Evolutionary conservation across 768 basidiomycete species (phyloP).

Genomic region (button mushroom (Agaricus bisporus)): DNA sequence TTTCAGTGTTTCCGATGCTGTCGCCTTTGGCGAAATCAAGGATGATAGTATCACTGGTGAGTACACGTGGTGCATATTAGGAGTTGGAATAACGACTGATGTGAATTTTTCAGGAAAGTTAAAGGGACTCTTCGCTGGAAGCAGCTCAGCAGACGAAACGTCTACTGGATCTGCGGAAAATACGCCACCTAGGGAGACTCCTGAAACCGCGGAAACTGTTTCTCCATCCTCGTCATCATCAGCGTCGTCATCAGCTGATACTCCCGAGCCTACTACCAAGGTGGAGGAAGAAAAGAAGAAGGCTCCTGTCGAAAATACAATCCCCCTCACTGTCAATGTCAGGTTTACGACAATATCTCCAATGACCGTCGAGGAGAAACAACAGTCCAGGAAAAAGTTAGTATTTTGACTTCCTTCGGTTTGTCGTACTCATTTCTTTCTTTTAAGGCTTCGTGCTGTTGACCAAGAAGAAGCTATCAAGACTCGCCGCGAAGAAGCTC

Average conservation of each 20-base stretch:
- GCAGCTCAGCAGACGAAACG: conserved; percentile 34
- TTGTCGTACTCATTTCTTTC: background rate
- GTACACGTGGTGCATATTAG: conserved; percentile 14
- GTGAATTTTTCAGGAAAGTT: conserved; percentile 50
- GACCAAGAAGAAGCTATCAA: conserved; percentile 75
- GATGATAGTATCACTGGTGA: conserved; percentile 71
- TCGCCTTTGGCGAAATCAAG: conserved; percentile 77
- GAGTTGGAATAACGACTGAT: background rate
- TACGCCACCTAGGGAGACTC: conserved; percentile 34
- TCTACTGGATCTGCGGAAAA: conserved; percentile 36
- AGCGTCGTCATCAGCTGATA: conserved; percentile 21
- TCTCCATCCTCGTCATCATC: conserved; percentile 27
- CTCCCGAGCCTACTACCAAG: conserved; percentile 34
- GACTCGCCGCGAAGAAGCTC: conserved; percentile 78
- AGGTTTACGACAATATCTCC: conserved; percentile 65
- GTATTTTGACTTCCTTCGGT: conserved; percentile 15
- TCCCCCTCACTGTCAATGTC: conserved; percentile 58
- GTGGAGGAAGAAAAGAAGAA: conserved; percentile 31
- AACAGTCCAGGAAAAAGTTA: conserved; percentile 64
- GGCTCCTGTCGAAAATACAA: conserved; percentile 50
- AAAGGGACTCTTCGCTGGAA: conserved; percentile 78
- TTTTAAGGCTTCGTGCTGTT: conserved; percentile 64
- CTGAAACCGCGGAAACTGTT: conserved; percentile 18
- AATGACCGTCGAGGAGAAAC: conserved; percentile 75
- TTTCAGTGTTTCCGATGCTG: conserved; percentile 70